Evolutionary conservation across 1,284 basidiomycete species (phyloP).

Genomic region (Boletellus dicymbophilus): DNA sequence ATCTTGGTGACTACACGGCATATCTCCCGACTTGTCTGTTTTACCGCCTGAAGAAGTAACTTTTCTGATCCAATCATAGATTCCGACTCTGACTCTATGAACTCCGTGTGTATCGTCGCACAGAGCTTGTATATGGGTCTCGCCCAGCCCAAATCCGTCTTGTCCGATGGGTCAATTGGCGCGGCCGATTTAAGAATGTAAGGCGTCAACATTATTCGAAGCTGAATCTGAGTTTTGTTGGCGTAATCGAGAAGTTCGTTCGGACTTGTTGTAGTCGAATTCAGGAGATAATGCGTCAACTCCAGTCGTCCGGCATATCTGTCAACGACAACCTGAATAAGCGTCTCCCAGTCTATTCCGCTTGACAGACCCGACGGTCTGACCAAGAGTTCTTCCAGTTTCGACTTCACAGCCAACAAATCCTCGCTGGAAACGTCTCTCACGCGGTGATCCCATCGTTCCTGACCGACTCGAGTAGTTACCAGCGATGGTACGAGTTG

Average conservation of each 20-base stretch:
- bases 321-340: not conserved
- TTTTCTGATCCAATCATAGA: not conserved
- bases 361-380: not conserved
- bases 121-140: not conserved
- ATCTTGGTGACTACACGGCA: not conserved
- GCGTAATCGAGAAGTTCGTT: not conserved
- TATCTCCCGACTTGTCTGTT: not conserved
- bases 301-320: not conserved
- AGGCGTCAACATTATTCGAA: not conserved
- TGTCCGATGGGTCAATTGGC: not conserved
- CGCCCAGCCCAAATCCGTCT: not conserved
- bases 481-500: not conserved
- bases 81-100: not conserved
- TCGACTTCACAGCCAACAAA: not conserved
- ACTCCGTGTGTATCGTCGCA: not conserved
- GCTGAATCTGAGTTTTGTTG: not conserved
- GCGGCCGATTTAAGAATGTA: not conserved
- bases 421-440: not conserved
- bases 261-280: not conserved
- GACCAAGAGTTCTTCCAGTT: not conserved
- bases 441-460: not conserved
- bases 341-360: not conserved
- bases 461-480: not conserved
- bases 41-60: not conserved
- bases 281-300: not conserved